Evolutionary conservation across 495 filamentous ascomycete genomes (phyloP).

Genomic region (Trichodelitschia bisporula): DNA sequence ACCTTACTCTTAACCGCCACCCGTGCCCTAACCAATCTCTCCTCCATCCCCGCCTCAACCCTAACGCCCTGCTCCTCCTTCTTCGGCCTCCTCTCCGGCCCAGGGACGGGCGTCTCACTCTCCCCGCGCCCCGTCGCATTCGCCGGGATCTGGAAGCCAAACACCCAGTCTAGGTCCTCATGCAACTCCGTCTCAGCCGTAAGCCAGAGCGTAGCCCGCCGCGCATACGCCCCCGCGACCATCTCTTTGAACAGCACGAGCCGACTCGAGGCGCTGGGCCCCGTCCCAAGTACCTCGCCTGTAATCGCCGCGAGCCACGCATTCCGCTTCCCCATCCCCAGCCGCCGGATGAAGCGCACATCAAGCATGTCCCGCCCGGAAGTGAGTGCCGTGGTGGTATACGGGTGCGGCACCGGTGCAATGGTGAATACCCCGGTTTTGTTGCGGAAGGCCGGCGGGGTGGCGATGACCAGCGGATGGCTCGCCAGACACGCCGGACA

Average conservation of each 20-base stretch:
- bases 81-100: conserved; percentile 15
- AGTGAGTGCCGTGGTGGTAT: conserved; percentile 44
- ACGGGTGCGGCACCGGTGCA: conserved; percentile 74
- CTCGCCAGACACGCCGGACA: conserved; percentile 49
- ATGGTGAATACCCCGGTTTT: conserved; percentile 41
- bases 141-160: conserved; percentile 64
- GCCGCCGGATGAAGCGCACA: conserved; percentile 43
- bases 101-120: conserved; percentile 21
- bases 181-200: conserved; percentile 40
- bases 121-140: conserved; percentile 2
- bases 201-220: conserved; percentile 48
- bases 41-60: conserved; percentile 17
- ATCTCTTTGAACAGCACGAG: conserved; percentile 57
- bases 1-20: conserved; percentile 23
- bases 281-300: conserved; percentile 35
- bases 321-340: conserved; percentile 38
- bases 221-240: conserved; percentile 38
- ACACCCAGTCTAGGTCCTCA: conserved; percentile 59
- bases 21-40: conserved; percentile 10
- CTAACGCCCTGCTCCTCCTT: conserved; percentile 13
- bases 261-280: conserved; percentile 33
- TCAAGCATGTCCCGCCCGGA: conserved; percentile 23
- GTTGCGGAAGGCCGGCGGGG: conserved; percentile 13
- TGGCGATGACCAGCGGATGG: conserved; percentile 20
- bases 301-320: conserved; percentile 53